Evolutionary conservation across 441 rosid species (phyloP).

Genomic region (Kokia cookei): DNA sequence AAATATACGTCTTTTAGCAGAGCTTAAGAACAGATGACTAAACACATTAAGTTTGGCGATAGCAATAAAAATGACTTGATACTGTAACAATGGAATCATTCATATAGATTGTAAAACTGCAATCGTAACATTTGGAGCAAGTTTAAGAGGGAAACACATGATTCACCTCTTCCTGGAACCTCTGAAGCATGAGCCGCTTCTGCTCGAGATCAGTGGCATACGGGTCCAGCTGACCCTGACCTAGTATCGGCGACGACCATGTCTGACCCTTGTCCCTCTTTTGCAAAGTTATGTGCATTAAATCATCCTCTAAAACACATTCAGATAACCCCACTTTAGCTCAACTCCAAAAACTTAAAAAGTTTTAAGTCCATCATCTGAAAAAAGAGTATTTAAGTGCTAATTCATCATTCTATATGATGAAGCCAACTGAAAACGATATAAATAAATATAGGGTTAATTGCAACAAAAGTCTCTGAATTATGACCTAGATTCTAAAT

Average conservation of each 20-base stretch:
- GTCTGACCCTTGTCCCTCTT: constrained; percentile 94
- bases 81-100: background rate
- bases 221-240: constrained; percentile 84
- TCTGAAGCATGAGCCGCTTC: constrained; percentile 86
- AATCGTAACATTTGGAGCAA: background rate
- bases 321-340: constrained; percentile 9
- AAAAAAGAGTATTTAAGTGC: background rate
- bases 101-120: background rate
- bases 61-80: background rate
- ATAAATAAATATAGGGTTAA: background rate
- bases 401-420: background rate
- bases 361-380: background rate
- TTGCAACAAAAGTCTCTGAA: no score
- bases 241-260: constrained; percentile 84
- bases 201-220: constrained; percentile 65
- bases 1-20: background rate
- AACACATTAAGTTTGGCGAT: background rate
- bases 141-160: background rate
- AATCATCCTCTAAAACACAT: constrained; percentile 61
- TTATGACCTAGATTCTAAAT: no score
- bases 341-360: background rate
- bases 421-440: background rate
- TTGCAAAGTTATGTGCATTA: constrained; percentile 83
- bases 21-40: background rate
- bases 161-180: constrained; percentile 78